These are phyloP conservation scores for Coprinellus aureogranulatus DNA, from an alignment of 768 basidiomycete species.

Conservation along the genomic window DNA sequence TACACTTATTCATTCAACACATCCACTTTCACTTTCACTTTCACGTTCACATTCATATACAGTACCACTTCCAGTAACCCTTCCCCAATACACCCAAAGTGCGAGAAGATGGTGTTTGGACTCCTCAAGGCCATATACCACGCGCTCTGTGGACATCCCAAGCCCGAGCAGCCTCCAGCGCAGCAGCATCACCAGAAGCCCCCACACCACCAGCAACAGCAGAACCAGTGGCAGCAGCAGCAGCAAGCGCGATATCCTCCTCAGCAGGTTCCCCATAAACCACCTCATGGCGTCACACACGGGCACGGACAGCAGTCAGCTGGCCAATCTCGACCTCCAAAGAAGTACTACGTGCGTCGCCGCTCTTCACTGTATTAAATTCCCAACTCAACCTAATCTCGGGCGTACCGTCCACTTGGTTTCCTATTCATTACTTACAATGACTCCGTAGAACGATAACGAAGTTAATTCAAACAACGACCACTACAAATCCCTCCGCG, in stretches of 20 bases:
- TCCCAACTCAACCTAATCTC: too few relatives aligned
- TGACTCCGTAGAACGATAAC: constrained; percentile 53
- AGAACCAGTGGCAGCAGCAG: constrained; percentile 10
- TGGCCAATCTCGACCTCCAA: neutral
- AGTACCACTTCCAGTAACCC: too few relatives aligned
- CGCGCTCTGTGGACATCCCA: constrained; percentile 24
- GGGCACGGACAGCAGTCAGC: neutral
- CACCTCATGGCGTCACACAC: neutral
- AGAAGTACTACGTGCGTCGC: neutral
- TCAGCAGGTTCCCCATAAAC: neutral
- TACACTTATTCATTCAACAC: too few relatives aligned
- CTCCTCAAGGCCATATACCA: constrained; percentile 30
- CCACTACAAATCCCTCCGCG: constrained; percentile 68
- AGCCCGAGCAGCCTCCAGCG: constrained; percentile 9
- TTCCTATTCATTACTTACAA: too few relatives aligned
- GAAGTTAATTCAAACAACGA: constrained; percentile 66
- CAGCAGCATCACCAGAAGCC: constrained; percentile 16
- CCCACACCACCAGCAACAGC: constrained; percentile 17
- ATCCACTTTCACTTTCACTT: too few relatives aligned
- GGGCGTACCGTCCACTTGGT: too few relatives aligned
- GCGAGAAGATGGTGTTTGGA: constrained; percentile 17
- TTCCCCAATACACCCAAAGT: too few relatives aligned
- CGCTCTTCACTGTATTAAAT: too few relatives aligned
- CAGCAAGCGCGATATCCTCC: constrained; percentile 4
- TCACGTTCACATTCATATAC: too few relatives aligned